A percentile compares a stretch with the other conserved stretches of the same genome.
These are phyloP conservation scores for Geotrichum ghanense DNA, from an alignment of 805 yeast species.

Conservation along the genomic window DNA sequence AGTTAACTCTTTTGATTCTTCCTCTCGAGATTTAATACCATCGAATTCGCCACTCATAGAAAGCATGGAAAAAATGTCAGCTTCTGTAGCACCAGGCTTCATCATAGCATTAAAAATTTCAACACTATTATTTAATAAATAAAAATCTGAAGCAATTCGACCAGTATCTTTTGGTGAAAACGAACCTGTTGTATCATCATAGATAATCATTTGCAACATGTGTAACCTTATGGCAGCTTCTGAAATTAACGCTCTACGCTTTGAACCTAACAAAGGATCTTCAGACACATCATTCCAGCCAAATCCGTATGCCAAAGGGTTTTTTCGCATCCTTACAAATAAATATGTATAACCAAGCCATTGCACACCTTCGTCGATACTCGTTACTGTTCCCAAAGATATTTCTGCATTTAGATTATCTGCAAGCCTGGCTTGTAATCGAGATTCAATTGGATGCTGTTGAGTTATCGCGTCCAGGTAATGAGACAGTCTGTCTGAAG, in stretches of 20 bases:
- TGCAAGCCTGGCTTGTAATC: conserved; percentile 60
- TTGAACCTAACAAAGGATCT: conserved; percentile 68
- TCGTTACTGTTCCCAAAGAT: conserved; percentile 89
- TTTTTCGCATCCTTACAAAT: conserved; percentile 87
- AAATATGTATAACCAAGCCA: conserved; percentile 98
- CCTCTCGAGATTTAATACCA: conserved; percentile 76
- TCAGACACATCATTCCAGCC: conserved; percentile 75
- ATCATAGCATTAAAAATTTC: conserved; percentile 82
- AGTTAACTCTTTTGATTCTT: conserved; percentile 67
- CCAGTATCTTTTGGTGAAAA: conserved; percentile 84
- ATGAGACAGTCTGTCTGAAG: conserved; percentile 71
- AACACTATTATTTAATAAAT: conserved; percentile 69
- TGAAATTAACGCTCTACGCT: conserved; percentile 64
- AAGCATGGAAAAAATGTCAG: conserved; percentile 78
- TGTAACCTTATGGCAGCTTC: conserved; percentile 79
- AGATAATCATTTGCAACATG: conserved; percentile 82
- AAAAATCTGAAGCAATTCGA: conserved; percentile 88
- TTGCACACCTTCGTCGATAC: conserved; percentile 84
- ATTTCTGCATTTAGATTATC: conserved; percentile 96
- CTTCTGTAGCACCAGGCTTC: conserved; percentile 79
- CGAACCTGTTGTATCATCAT: conserved; percentile 72
- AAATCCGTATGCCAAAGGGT: conserved; percentile 86
- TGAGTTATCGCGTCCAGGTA: conserved; percentile 83
- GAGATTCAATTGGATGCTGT: conserved; percentile 93
- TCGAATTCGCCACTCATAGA: conserved; percentile 93